phyloP scores from a whole-genome alignment of 495 filamentous ascomycete species.

The Penicillium macrosclerotiorum region DNA sequence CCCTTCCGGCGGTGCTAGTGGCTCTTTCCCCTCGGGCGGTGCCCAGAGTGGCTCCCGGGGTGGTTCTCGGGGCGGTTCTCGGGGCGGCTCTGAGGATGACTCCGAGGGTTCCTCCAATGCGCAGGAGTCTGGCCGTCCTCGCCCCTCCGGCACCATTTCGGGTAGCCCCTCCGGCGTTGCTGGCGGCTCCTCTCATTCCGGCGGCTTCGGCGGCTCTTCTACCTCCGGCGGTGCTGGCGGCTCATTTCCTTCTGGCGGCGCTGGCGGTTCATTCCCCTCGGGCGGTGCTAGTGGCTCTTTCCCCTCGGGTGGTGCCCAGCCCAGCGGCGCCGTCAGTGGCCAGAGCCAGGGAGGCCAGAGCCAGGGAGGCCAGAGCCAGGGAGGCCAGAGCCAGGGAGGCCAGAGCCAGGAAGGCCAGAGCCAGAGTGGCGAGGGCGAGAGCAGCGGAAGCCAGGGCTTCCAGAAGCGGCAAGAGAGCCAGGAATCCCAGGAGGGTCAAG shows the following conservation, averaged over 20 bases:
- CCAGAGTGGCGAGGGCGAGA: too few species aligned
- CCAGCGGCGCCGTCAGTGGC: background rate
- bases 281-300: background rate
- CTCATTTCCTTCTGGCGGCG: too few species aligned
- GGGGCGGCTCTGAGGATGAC: background rate
- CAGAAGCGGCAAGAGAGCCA: too few species aligned
- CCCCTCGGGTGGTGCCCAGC: constrained; percentile 5
- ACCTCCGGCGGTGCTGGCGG: too few species aligned
- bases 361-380: constrained; percentile 6
- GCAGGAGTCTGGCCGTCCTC: constrained; percentile 2
- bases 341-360: constrained; percentile 4
- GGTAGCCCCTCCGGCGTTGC: constrained; percentile 3
- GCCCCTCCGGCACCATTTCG: constrained; percentile 3
- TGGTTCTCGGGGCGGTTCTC: too few species aligned
- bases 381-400: too few species aligned
- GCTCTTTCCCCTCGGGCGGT: constrained; percentile 5
- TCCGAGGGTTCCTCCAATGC: constrained; percentile 2
- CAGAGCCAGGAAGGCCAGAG: too few species aligned
- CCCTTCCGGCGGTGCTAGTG: background rate
- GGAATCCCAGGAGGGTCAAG: too few species aligned
- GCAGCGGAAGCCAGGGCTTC: too few species aligned
- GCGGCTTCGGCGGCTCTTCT: too few species aligned
- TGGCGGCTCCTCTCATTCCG: background rate
- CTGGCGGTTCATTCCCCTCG: background rate
- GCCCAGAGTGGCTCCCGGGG: too few species aligned